phyloP scores from a whole-genome alignment of 1,284 basidiomycete genomes.

The Melampsora larici-populina region DNA sequence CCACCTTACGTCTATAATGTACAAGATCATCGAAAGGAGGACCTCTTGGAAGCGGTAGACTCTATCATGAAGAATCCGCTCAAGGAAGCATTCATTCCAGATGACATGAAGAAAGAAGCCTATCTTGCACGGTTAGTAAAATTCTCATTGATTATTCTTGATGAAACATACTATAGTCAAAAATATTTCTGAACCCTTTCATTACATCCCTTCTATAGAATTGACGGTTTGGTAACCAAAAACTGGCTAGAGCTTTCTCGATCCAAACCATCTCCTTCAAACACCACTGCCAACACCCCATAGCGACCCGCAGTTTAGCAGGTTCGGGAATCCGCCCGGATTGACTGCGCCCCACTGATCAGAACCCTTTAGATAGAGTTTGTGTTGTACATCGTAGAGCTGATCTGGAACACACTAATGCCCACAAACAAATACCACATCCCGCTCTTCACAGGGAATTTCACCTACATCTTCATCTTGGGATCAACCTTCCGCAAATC shows the following conservation, averaged over 20 bases:
- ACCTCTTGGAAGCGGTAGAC: not conserved
- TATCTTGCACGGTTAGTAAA: not conserved
- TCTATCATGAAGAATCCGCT: not conserved
- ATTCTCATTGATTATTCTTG: not conserved
- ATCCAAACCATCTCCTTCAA: not conserved
- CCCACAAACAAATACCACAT: too few species aligned
- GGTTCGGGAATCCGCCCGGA: not conserved
- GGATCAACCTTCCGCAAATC: too few species aligned
- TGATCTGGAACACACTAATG: too few species aligned
- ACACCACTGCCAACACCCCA: not conserved
- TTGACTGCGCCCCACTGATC: too few species aligned
- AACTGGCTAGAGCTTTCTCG: not conserved
- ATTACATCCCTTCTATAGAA: not conserved
- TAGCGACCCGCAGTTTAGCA: not conserved
- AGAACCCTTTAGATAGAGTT: too few species aligned
- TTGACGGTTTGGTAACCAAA: not conserved
- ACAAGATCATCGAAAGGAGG: not conserved
- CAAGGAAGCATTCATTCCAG: slow-evolving; percentile 2
- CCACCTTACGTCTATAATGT: slow-evolving; percentile 15
- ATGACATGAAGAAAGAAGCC: not conserved
- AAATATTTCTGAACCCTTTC: not conserved
- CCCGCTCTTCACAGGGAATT: too few species aligned
- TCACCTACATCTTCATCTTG: too few species aligned
- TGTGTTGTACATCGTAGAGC: too few species aligned
- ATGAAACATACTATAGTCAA: not conserved